Conservation (phyloP, 2,329 filamentous ascomycete genomes). For the Seiridium cupressi region DNA sequence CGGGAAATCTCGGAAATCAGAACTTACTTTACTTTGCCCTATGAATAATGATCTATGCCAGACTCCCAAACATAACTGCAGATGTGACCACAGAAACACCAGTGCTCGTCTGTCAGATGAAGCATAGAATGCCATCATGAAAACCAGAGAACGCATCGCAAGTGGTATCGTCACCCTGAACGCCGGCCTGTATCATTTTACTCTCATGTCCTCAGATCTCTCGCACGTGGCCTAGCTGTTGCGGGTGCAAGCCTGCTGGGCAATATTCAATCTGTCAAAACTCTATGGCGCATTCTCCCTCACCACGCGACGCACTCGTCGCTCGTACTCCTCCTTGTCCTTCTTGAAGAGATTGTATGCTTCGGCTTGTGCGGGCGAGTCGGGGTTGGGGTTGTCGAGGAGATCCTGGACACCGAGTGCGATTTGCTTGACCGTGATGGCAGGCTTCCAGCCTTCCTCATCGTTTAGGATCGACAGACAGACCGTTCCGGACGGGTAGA, state of each 20-base stretch:
- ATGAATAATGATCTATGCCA: constrained; percentile 7
- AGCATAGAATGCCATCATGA: not conserved
- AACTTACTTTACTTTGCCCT: not conserved
- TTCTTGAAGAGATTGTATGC: constrained; percentile 41
- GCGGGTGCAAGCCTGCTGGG: constrained; percentile 41
- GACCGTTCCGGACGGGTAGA: constrained; percentile 96
- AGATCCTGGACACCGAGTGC: constrained; percentile 94
- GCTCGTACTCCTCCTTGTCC: constrained; percentile 47
- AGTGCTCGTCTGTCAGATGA: constrained; percentile 10
- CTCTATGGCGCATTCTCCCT: constrained; percentile 70
- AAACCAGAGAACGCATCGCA: constrained; percentile 11
- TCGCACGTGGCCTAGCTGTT: constrained; percentile 17
- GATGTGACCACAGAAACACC: constrained; percentile 7
- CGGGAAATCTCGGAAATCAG: not conserved
- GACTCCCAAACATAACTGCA: constrained; percentile 8
- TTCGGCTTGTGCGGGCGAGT: constrained; percentile 94
- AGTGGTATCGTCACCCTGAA: constrained; percentile 13
- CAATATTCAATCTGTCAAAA: not conserved
- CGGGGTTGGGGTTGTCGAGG: constrained; percentile 93
- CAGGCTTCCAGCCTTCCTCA: constrained; percentile 97
- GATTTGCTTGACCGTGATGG: constrained; percentile 98
- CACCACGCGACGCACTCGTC: constrained; percentile 81
- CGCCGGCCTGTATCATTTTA: constrained; percentile 5
- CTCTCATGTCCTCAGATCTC: not conserved
- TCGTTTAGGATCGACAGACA: constrained; percentile 97